Evolutionary conservation across 2,329 filamentous ascomycete species (phyloP).

Genomic region (Fusarium tjaetaba): DNA sequence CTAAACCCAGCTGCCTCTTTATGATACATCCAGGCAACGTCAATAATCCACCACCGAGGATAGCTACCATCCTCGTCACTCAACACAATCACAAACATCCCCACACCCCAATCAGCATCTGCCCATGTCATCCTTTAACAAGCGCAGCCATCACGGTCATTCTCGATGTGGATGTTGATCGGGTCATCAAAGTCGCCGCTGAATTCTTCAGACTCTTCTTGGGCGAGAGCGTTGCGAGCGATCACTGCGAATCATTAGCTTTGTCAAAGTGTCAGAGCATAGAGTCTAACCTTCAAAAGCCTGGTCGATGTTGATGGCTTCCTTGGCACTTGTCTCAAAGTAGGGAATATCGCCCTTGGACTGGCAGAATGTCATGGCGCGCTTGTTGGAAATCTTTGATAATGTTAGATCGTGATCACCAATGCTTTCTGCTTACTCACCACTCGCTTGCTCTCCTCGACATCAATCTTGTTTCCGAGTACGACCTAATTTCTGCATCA

Average conservation of each 20-base stretch:
- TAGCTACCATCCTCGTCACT: conserved; percentile 22
- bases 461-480: conserved; percentile 98
- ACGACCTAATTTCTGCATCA: conserved; percentile 73
- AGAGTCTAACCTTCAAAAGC: conserved; percentile 69
- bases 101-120: conserved; percentile 8
- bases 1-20: conserved; percentile 29
- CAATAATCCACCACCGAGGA: conserved; percentile 29
- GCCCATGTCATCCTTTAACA: conserved; percentile 67
- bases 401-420: conserved; percentile 13
- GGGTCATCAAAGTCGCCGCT: conserved; percentile 97
- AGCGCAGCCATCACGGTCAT: conserved; percentile 90
- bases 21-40: conserved; percentile 44
- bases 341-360: conserved; percentile 98
- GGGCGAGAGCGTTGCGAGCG: conserved; percentile 91
- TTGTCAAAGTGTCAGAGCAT: background rate
- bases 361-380: conserved; percentile 96
- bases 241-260: conserved; percentile 72
- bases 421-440: conserved; percentile 51
- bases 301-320: conserved; percentile 96
- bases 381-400: conserved; percentile 90
- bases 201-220: conserved; percentile 98
- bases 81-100: conserved; percentile 10
- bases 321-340: conserved; percentile 99
- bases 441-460: conserved; percentile 96
- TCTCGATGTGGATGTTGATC: conserved; percentile 97